Evolutionary conservation across 495 filamentous ascomycete species (phyloP).

Genomic region (Tuber umbilicatum): DNA sequence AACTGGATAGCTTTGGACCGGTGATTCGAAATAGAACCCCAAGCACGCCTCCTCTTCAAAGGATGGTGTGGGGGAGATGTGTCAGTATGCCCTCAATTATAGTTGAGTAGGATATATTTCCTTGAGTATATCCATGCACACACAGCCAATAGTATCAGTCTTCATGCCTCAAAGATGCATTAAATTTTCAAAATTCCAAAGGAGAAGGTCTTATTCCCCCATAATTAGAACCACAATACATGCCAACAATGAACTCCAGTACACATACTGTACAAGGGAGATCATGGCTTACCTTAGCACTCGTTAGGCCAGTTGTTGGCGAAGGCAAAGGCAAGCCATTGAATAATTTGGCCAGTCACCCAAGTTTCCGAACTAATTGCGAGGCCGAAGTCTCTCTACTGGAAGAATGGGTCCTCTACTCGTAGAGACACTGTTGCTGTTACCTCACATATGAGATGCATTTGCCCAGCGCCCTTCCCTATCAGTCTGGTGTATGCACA

Average conservation of each 20-base stretch:
- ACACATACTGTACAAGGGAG: too few relatives aligned
- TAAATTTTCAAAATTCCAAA: background rate
- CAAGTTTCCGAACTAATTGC: background rate
- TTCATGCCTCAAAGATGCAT: background rate
- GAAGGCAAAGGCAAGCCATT: background rate
- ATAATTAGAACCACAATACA: background rate
- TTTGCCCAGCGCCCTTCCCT: background rate
- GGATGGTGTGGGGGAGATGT: background rate
- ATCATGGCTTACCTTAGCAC: background rate
- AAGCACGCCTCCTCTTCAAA: background rate
- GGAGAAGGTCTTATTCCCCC: background rate
- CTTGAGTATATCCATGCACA: background rate
- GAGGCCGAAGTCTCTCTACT: background rate
- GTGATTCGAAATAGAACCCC: background rate
- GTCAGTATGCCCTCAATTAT: background rate
- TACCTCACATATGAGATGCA: background rate
- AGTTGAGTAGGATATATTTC: background rate
- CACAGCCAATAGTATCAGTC: background rate
- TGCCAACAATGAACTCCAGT: background rate
- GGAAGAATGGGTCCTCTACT: background rate
- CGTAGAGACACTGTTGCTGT: background rate
- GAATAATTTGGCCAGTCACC: background rate
- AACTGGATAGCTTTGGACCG: background rate
- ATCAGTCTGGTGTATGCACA: background rate
- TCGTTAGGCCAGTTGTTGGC: background rate